Percentiles rank a stretch among this genome's conserved stretches.
Evolutionary conservation across 2,329 filamentous ascomycete species (phyloP).

Genomic region (Macrophomina pseudophaseolina): DNA sequence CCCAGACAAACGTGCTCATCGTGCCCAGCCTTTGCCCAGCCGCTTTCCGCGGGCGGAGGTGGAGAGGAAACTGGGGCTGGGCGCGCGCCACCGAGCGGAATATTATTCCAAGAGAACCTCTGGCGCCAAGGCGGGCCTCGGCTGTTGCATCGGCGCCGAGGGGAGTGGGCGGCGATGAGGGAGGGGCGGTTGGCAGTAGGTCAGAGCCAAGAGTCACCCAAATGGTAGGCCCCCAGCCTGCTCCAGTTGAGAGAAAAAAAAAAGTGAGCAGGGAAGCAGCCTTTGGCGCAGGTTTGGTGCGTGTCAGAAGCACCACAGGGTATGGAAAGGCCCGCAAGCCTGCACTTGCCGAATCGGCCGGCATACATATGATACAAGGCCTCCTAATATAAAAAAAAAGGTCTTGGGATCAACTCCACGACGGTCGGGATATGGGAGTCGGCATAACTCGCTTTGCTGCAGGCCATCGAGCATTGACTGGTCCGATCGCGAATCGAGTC

Average conservation of each 20-base stretch:
- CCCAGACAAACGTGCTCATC: neutral
- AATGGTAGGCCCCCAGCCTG: neutral
- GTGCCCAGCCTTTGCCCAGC: slow-evolving; percentile 1
- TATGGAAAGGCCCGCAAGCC: slow-evolving; percentile 6
- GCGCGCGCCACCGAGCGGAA: neutral
- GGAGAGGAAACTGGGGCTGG: neutral
- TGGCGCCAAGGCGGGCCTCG: neutral
- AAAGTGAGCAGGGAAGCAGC: neutral
- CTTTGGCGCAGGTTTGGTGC: neutral
- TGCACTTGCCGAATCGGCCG: slow-evolving; percentile 5
- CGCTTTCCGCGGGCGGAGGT: neutral
- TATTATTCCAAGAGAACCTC: neutral
- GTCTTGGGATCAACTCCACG: neutral
- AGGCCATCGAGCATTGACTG: neutral
- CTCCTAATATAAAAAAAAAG: neutral
- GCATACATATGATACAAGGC: slow-evolving; percentile 5
- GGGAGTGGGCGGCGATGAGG: neutral
- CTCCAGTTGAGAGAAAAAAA: neutral
- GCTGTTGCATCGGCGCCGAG: neutral
- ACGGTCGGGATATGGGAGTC: neutral
- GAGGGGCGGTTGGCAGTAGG: neutral
- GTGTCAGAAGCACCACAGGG: neutral
- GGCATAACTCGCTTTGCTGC: slow-evolving; percentile 1
- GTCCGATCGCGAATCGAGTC: neutral
- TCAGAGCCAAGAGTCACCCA: neutral